Base-by-base conservation (phyloP, 495 filamentous ascomycete species). In the Terfezia claveryi region DNA sequence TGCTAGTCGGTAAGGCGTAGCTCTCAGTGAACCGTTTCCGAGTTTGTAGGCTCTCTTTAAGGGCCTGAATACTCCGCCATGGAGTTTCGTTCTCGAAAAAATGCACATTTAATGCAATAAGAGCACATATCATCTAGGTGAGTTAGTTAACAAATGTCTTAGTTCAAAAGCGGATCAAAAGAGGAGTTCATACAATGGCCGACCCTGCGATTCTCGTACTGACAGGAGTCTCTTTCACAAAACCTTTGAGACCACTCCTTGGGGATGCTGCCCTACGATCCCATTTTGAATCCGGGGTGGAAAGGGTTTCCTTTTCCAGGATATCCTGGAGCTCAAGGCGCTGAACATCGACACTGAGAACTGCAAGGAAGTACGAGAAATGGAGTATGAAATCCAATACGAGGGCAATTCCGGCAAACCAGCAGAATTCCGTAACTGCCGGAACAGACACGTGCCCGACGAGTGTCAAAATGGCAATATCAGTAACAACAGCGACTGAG, bases 281-380 rank as follows among this genome's bases (percentile, higher is more conserved):
- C 49, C 49, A 51, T n/a, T 23, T 10, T 14, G 27, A 12, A 17
- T 51, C 50, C 27, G n/a, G 41, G 41, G 41, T 61, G 17, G 36
- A 38, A n/a, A 64, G 58, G 56, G 62, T 68, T 52, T 69, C 63
- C 27, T 66, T 59, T 49, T 69, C 72, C 12, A 75, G 66, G 0
- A 71, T 73, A 58, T 75, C 73, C 63, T 71, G 70, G 0, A 86
- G 71, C 68, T 85, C 82, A 51, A 79, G 73, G 57, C 82, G 74
- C 4, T 76, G 75, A 20, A 86, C 78, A 56, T 86, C 82, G 54
- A 86, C 77, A 59, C 80, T 85, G 20, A 86, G 70, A 38, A 86
- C 80, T 6, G 80, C 73, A 16, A 82, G 70, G 61, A 86, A 83
- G 67, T 82, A 85, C 4, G 80, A 84, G 14, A 82, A 68, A 37